Base-by-base conservation (phyloP, 2,329 filamentous ascomycete genomes). In the Scortechinia acanthostroma region DNA sequence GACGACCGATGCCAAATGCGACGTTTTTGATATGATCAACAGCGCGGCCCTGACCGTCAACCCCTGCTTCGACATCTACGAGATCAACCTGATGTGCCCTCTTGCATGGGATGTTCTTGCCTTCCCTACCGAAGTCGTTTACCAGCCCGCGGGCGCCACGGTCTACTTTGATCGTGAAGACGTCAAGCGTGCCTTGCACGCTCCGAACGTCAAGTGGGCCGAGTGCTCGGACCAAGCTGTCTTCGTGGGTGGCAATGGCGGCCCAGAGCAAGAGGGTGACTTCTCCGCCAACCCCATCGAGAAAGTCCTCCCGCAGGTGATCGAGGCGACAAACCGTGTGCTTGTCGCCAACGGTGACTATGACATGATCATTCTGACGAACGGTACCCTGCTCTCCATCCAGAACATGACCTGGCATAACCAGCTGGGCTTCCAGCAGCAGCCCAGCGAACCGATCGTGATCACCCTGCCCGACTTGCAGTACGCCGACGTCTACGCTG, bases 381-480 rank as follows among this genome's bases (percentile, higher is more conserved):
- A 86, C 50, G 83, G 83, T 5, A 78, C 78, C 0, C 65, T 86
- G 2, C 61, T 83, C 40, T 73, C 73, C 1, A 77, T 86, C 45
- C 82, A 87, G 56, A 87, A 87, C 58, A 83, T 86, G 79, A 86
- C 81, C 0, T 87, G 78, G 77, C 73, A 75, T 45, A 83, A 81
- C 2, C 56, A 63, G 0, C 80, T 83, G 51, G 83, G 83, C 0
- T 86, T 88, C 64, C 71, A 75, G 43, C 55, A 58, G 1, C 61
- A 63, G 1, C 80, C 79, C 0, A 53, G 54, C 5, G 66, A 72
- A 25, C 67, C 74, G 2, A 75, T 80, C 55, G 77, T 69, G 50
- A 76, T 83, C 0, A 77, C 77, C 0, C 80, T 30, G 25, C 10
- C 25, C 25, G 25, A 30, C 25, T 30, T 30, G 25, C 10, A 10